Percentiles rank a stretch among this genome's conserved stretches.
These are phyloP conservation scores for Micractinium conductrix DNA, from an alignment of 139 green algal genomes.

Conservation along the genomic window DNA sequence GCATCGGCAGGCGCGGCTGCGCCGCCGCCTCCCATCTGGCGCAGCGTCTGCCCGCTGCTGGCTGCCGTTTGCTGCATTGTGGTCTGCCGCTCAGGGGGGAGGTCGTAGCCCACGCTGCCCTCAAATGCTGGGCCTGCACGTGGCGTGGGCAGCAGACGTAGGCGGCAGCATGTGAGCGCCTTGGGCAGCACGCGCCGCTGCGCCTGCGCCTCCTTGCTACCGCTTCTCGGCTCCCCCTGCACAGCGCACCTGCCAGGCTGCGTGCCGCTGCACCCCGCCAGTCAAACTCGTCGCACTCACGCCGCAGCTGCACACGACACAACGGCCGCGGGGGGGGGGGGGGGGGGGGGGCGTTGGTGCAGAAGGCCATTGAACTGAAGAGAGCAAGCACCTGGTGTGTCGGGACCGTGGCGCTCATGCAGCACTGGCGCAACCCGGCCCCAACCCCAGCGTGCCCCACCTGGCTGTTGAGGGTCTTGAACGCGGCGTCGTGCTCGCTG, in stretches of 20 bases:
- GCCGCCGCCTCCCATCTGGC: slow-evolving; percentile 33
- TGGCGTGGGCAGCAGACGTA: not conserved
- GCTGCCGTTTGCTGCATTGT: slow-evolving; percentile 49
- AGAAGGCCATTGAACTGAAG: too few species aligned
- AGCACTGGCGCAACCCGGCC: too few species aligned
- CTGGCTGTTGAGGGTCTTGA: slow-evolving; percentile 81
- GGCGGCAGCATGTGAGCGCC: not conserved
- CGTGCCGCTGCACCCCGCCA: slow-evolving; percentile 12
- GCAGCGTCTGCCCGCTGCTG: slow-evolving; percentile 37
- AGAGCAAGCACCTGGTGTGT: too few species aligned
- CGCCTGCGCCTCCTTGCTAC: not conserved
- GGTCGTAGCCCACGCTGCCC: not conserved
- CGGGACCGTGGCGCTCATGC: too few species aligned
- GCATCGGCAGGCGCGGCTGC: not conserved
- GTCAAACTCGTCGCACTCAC: slow-evolving; percentile 17
- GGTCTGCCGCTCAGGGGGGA: slow-evolving; percentile 23
- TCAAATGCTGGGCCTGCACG: slow-evolving; percentile 18
- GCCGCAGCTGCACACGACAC: slow-evolving; percentile 17
- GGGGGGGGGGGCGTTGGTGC: too few species aligned
- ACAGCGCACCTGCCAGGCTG: slow-evolving; percentile 16
- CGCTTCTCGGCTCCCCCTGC: not conserved
- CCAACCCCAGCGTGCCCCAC: too few species aligned
- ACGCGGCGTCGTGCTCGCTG: slow-evolving; percentile 81
- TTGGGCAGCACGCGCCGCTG: not conserved
- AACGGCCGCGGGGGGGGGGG: too few species aligned